Conservation (phyloP, 2,329 filamentous ascomycete genomes). For the Fusarium devonianum region DNA sequence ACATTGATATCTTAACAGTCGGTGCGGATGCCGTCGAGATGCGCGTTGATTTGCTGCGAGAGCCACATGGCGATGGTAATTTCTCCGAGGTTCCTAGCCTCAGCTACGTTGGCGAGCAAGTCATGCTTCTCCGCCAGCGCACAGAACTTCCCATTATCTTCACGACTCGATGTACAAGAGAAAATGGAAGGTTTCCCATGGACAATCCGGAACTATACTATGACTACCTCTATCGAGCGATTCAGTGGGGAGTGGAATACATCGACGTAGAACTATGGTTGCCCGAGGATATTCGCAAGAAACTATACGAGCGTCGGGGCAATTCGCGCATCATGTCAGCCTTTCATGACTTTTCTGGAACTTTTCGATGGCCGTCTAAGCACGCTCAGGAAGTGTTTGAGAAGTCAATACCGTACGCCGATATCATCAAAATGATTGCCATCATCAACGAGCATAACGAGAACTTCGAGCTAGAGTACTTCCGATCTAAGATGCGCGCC, state of each 20-base stretch:
- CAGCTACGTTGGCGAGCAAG: slow-evolving; percentile 84
- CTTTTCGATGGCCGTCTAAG: slow-evolving; percentile 81
- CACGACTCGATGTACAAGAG: slow-evolving; percentile 80
- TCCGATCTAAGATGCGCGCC: slow-evolving; percentile 76
- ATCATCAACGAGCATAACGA: slow-evolving; percentile 83
- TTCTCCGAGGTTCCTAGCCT: slow-evolving; percentile 75
- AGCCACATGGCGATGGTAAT: slow-evolving; percentile 68
- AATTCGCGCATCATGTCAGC: slow-evolving; percentile 90
- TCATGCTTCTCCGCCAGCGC: slow-evolving; percentile 82
- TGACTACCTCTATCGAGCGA: slow-evolving; percentile 80
- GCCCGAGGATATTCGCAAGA: slow-evolving; percentile 75
- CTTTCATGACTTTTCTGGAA: slow-evolving; percentile 87
- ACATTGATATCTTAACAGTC: slow-evolving; percentile 86
- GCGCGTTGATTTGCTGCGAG: slow-evolving; percentile 80
- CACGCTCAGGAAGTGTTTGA: slow-evolving; percentile 76
- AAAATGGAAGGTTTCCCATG: slow-evolving; percentile 88
- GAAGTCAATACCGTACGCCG: slow-evolving; percentile 75
- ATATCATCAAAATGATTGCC: slow-evolving; percentile 91
- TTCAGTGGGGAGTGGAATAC: slow-evolving; percentile 90
- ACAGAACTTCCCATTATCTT: slow-evolving; percentile 92
- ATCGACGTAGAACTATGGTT: slow-evolving; percentile 90
- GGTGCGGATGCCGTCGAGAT: slow-evolving; percentile 87
- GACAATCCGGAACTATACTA: slow-evolving; percentile 77
- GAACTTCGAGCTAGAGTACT: slow-evolving; percentile 90
- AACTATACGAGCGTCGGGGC: slow-evolving; percentile 73